These are phyloP conservation scores for Peronospora tabacina DNA, from an alignment of 352 stramenopile species.

Conservation along the genomic window DNA sequence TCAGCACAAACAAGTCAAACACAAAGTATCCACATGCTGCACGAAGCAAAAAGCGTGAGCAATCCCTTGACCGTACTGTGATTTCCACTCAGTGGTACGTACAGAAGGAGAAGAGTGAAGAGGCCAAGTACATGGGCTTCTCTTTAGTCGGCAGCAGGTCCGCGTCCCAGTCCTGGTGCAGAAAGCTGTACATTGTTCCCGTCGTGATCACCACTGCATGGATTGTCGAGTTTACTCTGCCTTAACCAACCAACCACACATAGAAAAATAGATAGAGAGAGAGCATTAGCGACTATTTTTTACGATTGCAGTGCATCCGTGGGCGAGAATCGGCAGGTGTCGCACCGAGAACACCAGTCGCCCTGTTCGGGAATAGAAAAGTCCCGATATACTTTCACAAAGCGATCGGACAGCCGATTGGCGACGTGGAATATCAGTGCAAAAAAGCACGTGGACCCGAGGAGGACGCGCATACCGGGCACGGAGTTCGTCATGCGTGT, in stretches of 20 bases:
- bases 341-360: constrained; percentile 75
- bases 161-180: constrained; percentile 54
- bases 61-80: background rate
- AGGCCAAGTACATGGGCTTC: constrained; percentile 34
- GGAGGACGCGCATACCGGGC: constrained; percentile 39
- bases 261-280: background rate
- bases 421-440: constrained; percentile 43
- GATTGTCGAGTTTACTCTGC: constrained; percentile 73
- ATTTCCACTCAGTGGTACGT: constrained; percentile 5
- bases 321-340: background rate
- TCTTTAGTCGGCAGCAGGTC: constrained; percentile 51
- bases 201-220: constrained; percentile 60
- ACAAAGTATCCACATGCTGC: constrained; percentile 75
- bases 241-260: background rate
- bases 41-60: background rate
- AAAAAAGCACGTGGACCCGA: constrained; percentile 50
- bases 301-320: background rate
- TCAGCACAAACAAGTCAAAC: constrained; percentile 70
- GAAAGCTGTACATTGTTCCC: constrained; percentile 55
- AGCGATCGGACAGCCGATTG: constrained; percentile 44
- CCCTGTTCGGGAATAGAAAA: constrained; percentile 61
- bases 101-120: constrained; percentile 76
- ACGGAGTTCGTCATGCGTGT: constrained; percentile 11
- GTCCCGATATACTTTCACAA: constrained; percentile 57
- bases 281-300: background rate